A percentile compares a stretch with the other conserved stretches of the same genome.
Evolutionary conservation across 2,329 filamentous ascomycete species (phyloP).

Genomic region (Ramichloridium luteum): DNA sequence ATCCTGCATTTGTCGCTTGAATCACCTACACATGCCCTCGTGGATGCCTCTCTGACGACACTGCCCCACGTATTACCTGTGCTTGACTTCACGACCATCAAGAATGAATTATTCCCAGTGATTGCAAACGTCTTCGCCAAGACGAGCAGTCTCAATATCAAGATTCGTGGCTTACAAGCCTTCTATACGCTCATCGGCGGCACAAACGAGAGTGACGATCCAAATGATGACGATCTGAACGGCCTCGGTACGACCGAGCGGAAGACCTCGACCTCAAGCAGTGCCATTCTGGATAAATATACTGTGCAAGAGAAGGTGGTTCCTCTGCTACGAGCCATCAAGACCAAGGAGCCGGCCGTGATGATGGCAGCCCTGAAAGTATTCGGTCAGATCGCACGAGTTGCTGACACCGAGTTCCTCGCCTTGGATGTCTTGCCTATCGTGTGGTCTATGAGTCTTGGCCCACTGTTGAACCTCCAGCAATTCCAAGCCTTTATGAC

Average conservation of each 20-base stretch:
- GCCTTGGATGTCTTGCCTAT: constrained; percentile 83
- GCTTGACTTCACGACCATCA: constrained; percentile 91
- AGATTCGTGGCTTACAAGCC: constrained; percentile 80
- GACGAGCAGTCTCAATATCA: constrained; percentile 88
- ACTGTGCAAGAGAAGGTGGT: constrained; percentile 97
- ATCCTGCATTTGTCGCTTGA: constrained; percentile 75
- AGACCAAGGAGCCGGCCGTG: constrained; percentile 93
- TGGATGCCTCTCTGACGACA: constrained; percentile 71
- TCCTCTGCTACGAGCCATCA: constrained; percentile 80
- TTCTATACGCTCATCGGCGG: constrained; percentile 85
- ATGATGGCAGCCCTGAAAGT: constrained; percentile 89
- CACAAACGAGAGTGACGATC: constrained; percentile 27
- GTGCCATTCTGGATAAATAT: constrained; percentile 78
- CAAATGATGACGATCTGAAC: constrained; percentile 58
- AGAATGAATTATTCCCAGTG: constrained; percentile 90
- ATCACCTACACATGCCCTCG: constrained; percentile 75
- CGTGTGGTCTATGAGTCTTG: constrained; percentile 83
- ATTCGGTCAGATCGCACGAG: constrained; percentile 66
- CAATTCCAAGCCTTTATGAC: constrained; percentile 84
- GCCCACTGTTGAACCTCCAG: constrained; percentile 72
- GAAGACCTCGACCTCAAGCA: constrained; percentile 37
- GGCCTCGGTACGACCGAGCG: constrained; percentile 43
- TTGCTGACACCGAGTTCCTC: constrained; percentile 80
- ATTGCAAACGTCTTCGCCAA: constrained; percentile 83
- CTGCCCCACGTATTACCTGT: constrained; percentile 71